A percentile compares a stretch with the other conserved stretches of the same genome.
phyloP scores from a whole-genome alignment of 2,329 filamentous ascomycete species.

The Penicillium sp. region DNA sequence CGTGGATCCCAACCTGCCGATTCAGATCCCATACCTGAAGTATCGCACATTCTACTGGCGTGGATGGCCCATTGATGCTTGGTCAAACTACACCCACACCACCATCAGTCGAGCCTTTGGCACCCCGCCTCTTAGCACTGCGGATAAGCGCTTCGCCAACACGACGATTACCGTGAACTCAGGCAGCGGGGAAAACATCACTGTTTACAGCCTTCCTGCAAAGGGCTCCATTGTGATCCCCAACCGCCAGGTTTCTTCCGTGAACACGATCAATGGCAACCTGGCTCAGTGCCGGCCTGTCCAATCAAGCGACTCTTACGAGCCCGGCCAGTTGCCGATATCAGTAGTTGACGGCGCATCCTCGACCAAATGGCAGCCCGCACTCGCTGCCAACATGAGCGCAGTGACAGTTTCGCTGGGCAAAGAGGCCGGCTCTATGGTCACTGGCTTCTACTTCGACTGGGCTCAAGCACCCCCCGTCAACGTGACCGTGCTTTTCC shows the following conservation, averaged over 20 bases:
- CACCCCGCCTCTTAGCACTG: slow-evolving; percentile 46
- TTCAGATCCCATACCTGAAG: slow-evolving; percentile 57
- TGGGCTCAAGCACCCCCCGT: slow-evolving; percentile 56
- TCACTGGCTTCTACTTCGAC: slow-evolving; percentile 53
- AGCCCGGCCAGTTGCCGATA: slow-evolving; percentile 65
- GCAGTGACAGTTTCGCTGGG: slow-evolving; percentile 57
- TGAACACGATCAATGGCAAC: slow-evolving; percentile 55
- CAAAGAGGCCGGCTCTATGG: slow-evolving; percentile 20
- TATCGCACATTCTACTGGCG: slow-evolving; percentile 64
- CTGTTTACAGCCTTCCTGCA: slow-evolving; percentile 45
- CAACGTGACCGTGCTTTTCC: slow-evolving; percentile 53
- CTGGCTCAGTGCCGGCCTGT: slow-evolving; percentile 61
- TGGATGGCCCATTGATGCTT: slow-evolving; percentile 59
- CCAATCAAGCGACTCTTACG: slow-evolving; percentile 45
- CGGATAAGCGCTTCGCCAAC: slow-evolving; percentile 52
- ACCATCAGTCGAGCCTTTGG: slow-evolving; percentile 52
- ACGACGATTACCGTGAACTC: slow-evolving; percentile 57
- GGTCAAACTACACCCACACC: slow-evolving; percentile 62
- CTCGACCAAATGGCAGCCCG: slow-evolving; percentile 64
- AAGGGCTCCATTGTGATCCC: slow-evolving; percentile 52
- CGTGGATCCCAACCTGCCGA: slow-evolving; percentile 61
- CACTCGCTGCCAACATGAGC: slow-evolving; percentile 46
- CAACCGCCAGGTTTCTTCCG: slow-evolving; percentile 56
- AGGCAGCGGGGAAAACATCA: slow-evolving; percentile 43
- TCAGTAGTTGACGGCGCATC: slow-evolving; percentile 62